These are phyloP conservation scores for Candida chauliodis DNA, from an alignment of 805 yeast genomes.

Conservation along the genomic window DNA sequence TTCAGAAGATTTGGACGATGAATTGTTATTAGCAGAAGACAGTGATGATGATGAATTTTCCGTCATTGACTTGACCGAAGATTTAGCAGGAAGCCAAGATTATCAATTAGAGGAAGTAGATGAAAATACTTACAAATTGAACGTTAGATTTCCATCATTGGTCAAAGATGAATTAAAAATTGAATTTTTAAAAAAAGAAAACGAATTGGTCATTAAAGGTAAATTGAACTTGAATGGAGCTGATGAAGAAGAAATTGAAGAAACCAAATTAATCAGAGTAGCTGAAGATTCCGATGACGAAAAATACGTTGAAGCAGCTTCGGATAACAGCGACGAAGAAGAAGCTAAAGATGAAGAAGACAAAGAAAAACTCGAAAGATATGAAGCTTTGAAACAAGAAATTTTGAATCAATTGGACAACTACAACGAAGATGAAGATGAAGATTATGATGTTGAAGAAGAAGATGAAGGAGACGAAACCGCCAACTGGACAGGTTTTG, in stretches of 20 bases:
- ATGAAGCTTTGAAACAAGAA: slow-evolving; percentile 7
- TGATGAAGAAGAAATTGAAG: slow-evolving; percentile 14
- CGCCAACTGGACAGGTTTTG: slow-evolving; percentile 11
- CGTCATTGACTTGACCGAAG: slow-evolving; percentile 38
- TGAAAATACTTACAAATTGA: slow-evolving; percentile 37
- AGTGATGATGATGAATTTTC: slow-evolving; percentile 31
- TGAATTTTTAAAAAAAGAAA: slow-evolving; percentile 36
- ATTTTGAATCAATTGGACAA: slow-evolving; percentile 13
- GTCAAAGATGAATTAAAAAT: slow-evolving; percentile 38
- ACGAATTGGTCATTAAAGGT: slow-evolving; percentile 39
- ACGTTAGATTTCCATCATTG: slow-evolving; percentile 39
- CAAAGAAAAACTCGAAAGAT: slow-evolving; percentile 3
- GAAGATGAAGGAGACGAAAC: slow-evolving; percentile 10
- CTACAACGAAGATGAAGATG: slow-evolving; percentile 10
- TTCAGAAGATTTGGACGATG: slow-evolving; percentile 16
- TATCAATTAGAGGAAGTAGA: slow-evolving; percentile 39
- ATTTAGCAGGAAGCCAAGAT: slow-evolving; percentile 41
- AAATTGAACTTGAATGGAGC: slow-evolving; percentile 32
- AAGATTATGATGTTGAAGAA: slow-evolving; percentile 13
- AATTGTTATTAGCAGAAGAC: slow-evolving; percentile 24
- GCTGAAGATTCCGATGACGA: slow-evolving; percentile 16
- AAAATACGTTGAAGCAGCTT: slow-evolving; percentile 10
- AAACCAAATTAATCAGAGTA: slow-evolving; percentile 12
- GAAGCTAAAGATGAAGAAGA: slow-evolving; percentile 9
- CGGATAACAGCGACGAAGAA: slow-evolving; percentile 10